Evolutionary conservation across 352 stramenopile genomes (phyloP), one percentile per base, ranked within the genome.

Genomic region (Pythium rhizo-oryzae): DNA sequence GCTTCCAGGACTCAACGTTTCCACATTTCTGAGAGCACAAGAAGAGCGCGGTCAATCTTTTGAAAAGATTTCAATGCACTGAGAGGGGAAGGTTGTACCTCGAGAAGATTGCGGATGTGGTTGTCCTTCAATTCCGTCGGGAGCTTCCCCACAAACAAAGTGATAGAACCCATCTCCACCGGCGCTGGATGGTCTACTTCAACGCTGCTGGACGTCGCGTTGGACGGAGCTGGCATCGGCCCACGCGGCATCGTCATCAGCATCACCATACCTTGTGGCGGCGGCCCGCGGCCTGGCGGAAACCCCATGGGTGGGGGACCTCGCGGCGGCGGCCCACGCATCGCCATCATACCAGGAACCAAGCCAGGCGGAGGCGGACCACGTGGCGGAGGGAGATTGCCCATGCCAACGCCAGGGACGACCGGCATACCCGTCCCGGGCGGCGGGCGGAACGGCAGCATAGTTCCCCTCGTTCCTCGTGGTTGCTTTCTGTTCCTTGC

Each of bases 71-170:
- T 41, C 33, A 58, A 23, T n/a, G 23, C 28, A 21, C 35, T 41
- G 13, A 46, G 67, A 33, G 35, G 35, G 35, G 35, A 41, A 41
- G 8, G 8, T 41, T 68, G 19, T 18, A 83, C 76, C 75, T 84
- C 79, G 12, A 87, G 77, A n/a, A 87, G 59, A 58, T 81, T 72
- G 33, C 79, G 79, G 52, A 87, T 75, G 73, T 84, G 78, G 39
- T 69, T 78, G 65, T 87, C 79, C 59, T 83, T 77, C 15, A 87
- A 59, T 72, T 85, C 77, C 15, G 70, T 69, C 13, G 79, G 79
- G n/a, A 87, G 47, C 55, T 87, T 81, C 49, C 79, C 79, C 21
- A 87, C 75, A 70, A 87, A 87, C 52, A 85, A 68, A 37, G 71
- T 80, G 30, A 84, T 57, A 21, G 75, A 68, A 15, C 68, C 77